Evolutionary conservation across 768 basidiomycete species (phyloP), one percentile per base, ranked within the genome.

Genomic region (Mycena capillaripes): DNA sequence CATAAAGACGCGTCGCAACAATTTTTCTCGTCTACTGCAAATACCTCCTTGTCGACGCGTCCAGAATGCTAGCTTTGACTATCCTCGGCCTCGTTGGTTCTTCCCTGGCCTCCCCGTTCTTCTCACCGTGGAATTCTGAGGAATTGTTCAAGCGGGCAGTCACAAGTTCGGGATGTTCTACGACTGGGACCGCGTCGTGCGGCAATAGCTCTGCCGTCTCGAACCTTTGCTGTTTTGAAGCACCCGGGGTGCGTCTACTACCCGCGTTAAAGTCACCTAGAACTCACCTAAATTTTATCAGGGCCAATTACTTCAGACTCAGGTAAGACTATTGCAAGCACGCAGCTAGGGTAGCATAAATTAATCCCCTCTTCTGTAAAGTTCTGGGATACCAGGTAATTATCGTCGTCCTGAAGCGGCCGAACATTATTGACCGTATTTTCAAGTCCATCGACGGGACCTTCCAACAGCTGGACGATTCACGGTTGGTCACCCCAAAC

Each of bases 401-500:
- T 25, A n/a, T 25, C n/a, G 19, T 27, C 25, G 14, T 3, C 56
- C 10, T 17, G 8, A 16, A 32, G 40, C 30, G 10, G 21, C 12
- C 2, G 36, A 53, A 9, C 7, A 23, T 19, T 50, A 52, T 53
- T 71, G 32, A 71, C 50, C 4, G 25, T 38, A 48, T 21, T 30
- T 11, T 29, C 25, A 21, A 66, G 58, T 56, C 89, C 91, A 0
- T 79, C 87, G 4, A 90, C 89, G 23, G 92, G 93, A 14, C 93
- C 93, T 7, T 79, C 78, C 12, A 75, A 92, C 75, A 91, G 89
- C 76, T 94, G 93, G 92, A 94, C 92, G 1, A 90, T 93, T 69
- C 93, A 93, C 64, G 92, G 93, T 90, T 69, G 56, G 86, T 75
- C n/a, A 29, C 59, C 30, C 3, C 14, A 11, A 38, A 17, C 5